Evolutionary conservation across 352 stramenopile species (phyloP), one percentile per base, ranked within the genome.

Genomic region (Pseudoperonospora humuli): DNA sequence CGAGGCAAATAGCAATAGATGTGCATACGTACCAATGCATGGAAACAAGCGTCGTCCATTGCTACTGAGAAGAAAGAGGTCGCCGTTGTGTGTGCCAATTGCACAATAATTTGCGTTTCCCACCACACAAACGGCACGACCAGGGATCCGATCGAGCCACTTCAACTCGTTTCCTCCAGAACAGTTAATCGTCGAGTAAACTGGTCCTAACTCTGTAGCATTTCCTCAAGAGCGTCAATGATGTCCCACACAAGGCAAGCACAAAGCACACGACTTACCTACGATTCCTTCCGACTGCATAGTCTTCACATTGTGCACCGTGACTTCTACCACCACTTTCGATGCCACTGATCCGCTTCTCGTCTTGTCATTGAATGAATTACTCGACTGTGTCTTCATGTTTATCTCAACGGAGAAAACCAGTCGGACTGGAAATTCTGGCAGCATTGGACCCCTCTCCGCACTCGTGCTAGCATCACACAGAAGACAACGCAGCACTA

Each of bases 61-160:
- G 1, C 50, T 56, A 35, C 60, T 87, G 8, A 88, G 28, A 17
- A 91, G 40, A 44, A 86, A 80, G 9, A 93, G 53, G 26, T 87
- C 67, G 0, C 82, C 82, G 5, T 66, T 85, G 41, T 66, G 54
- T 15, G 74, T 66, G n/a, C 61, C 75, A 20, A 91, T 24, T 3
- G 71, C 75, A 38, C 61, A 86, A 31, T 86, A 82, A 2, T 24
- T 58, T 11, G 67, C 64, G 48, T 93, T 93, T 37, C 78, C 82
- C 5, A 66, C 65, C 19, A 64, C 68, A 29, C 57, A 70, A 10
- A 82, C 64, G 5, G 66, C 65, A 18, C 74, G 63, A 1, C 78
- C 82, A 48, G 76, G 63, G 27, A 93, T 57, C 2, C 82, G 73
- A 55, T 93, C 82, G 33, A 89, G 82, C 82, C 82, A 93, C 42